Base-by-base conservation (phyloP, 2,329 filamentous ascomycete species). In the Fusarium cicatricum region DNA sequence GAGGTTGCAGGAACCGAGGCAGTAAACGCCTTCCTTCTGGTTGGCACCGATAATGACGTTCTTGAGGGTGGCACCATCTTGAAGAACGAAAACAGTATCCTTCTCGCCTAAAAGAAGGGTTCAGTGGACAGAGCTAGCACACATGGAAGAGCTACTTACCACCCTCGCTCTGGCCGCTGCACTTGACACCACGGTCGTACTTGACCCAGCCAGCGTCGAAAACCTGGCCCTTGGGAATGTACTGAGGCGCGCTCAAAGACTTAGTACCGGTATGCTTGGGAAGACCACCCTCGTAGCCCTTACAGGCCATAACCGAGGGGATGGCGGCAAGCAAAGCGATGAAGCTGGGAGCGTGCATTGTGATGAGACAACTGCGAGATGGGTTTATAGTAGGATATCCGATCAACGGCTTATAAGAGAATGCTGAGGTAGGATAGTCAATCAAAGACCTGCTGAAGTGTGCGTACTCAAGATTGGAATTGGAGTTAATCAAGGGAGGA, bases 1-100 rank as follows among this genome's bases (percentile, higher is more conserved):
- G 19, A 79, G 65, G n/a, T 66, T 78, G 68, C 77, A 79, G 5
- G 67, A 36, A 9, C 78, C 78, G 49, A 72, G 60, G 65, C 78
- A 80, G 71, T 80, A 76, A n/a, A 80, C 70, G 38, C 78, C 78
- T 64, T 80, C 78, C 32, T 69, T 69, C 62, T 80, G 77, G 67
- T 78, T 68, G 36, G 70, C 65, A 46, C 77, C 78, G 36, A 80
- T 80, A 63, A 80, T 80, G 40, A 75, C 78, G 64, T 80, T 80
- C 52, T 66, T 71, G 46, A 80, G 71, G 4, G 75, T 78, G 15
- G 76, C 78, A 5, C 78, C 77, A 3, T 72, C 55, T 33, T 72
- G 66, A 36, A 78, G 71, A 49, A 75, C 64, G 60, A 78, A 78
- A 55, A 78, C 76, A 28, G 76, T 74, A 32, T 80, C 63, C 11